These are phyloP conservation scores for Calonectria pseudoreteaudii DNA, from an alignment of 2,329 filamentous ascomycete species.

Conservation along the genomic window DNA sequence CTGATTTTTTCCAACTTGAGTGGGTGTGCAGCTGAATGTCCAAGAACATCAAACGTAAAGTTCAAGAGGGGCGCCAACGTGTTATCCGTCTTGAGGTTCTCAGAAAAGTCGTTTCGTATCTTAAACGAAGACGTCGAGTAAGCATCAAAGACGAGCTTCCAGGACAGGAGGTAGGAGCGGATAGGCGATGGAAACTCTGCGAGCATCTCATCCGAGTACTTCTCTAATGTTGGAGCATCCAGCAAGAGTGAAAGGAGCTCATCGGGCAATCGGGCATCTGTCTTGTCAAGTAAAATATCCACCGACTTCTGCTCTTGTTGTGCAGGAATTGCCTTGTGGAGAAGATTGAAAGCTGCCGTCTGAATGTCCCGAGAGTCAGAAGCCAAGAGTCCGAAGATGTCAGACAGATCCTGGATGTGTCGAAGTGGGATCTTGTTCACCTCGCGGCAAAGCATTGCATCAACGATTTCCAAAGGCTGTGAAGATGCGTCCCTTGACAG, in stretches of 20 bases:
- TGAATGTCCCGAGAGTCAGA: slow-evolving; percentile 82
- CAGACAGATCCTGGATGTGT: slow-evolving; percentile 71
- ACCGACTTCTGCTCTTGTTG: slow-evolving; percentile 86
- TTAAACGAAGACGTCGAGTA: slow-evolving; percentile 83
- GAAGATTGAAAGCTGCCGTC: slow-evolving; percentile 80
- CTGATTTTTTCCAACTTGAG: slow-evolving; percentile 78
- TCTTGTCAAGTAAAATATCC: slow-evolving; percentile 79
- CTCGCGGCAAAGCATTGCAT: slow-evolving; percentile 78
- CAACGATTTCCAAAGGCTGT: slow-evolving; percentile 80
- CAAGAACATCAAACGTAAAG: slow-evolving; percentile 87
- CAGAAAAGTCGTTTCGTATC: slow-evolving; percentile 83
- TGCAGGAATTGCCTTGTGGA: slow-evolving; percentile 83
- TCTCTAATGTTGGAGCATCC: slow-evolving; percentile 79
- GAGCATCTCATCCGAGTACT: slow-evolving; percentile 73
- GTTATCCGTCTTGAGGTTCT: slow-evolving; percentile 80
- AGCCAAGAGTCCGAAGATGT: slow-evolving; percentile 81
- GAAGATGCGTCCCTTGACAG: slow-evolving; percentile 59
- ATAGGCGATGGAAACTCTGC: slow-evolving; percentile 76
- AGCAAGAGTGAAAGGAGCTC: slow-evolving; percentile 87
- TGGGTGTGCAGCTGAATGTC: slow-evolving; percentile 79
- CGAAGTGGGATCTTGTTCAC: slow-evolving; percentile 73
- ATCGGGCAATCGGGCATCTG: slow-evolving; percentile 79
- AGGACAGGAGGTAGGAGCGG: slow-evolving; percentile 86
- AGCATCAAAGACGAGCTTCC: slow-evolving; percentile 90
- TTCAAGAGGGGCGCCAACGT: slow-evolving; percentile 77